Base-by-base conservation (phyloP, 306 rosid genomes). In the Castanopsis chinensis region DNA sequence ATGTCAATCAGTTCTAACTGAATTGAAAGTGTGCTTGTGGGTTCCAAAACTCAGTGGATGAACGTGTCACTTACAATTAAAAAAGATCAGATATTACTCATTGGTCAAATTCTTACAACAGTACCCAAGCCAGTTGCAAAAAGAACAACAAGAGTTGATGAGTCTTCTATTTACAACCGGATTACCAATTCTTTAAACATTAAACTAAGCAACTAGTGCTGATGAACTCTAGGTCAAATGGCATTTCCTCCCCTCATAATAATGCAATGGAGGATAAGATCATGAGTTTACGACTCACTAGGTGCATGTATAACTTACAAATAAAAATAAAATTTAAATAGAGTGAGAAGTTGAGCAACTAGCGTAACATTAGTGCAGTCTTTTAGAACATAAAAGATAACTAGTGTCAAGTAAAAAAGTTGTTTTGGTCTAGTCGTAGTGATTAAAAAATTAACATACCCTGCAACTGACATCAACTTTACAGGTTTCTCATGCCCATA, bases 401-500 rank as follows among this genome's bases (percentile, higher is more conserved):
- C 57, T 5, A 78, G 65, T 14, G 71, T 9, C 49, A 27, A 69
- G 15, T 32, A 3, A 58, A 59, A 74, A 58, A 30, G 6, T 4
- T 2, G 1, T 7, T 30, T 30, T 78, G 28, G 21, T 45, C 69
- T 61, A 63, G 32, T 32, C 25, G 52, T 33, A 33, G 5, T 15
- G 63, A 70, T 61, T 1, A 3, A 11, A 77, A 7, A 74, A 72
- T 57, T 37, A 37, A 67, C 98, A 69, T 89, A 94, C 98, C 96
- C 97, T 1, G 96, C 91, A 79, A 92, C 93, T 15, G 92, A 78
- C 78, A 94, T 75, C 68, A 89, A 79, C 71, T 85, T 85, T 78
- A 94, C 84, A 59, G 97, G 87, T 73, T 87, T 94, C 81, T 76
- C 94, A 77, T 94, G 98, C 43, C 98, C 98, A 85, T 88, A 81